phyloP scores from a whole-genome alignment of 108 stramenopile species.

The Asterionellopsis glacialis region DNA sequence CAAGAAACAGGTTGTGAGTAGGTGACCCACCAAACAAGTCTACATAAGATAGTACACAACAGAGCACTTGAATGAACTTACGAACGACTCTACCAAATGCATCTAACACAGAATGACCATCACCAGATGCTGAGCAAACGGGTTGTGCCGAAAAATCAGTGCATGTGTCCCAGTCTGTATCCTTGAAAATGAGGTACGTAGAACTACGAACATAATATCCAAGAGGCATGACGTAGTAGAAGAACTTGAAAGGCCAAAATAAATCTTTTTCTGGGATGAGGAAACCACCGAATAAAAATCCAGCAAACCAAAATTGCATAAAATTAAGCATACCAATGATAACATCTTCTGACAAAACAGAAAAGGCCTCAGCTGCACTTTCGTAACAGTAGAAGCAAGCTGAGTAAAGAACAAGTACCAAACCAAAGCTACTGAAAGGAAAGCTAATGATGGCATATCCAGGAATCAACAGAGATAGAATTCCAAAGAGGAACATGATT shows the following conservation, averaged over 20 bases:
- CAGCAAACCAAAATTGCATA: conserved; percentile 31
- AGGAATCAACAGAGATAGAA: conserved; percentile 25
- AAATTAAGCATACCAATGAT: conserved; percentile 32
- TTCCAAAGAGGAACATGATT: conserved; percentile 25
- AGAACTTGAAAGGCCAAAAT: conserved; percentile 23
- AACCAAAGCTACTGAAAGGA: conserved; percentile 2
- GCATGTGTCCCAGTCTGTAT: conserved; percentile 15
- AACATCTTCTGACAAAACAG: conserved; percentile 23
- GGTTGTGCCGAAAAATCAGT: neutral
- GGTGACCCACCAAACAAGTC: no score
- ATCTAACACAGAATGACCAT: neutral
- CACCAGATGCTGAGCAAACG: conserved; percentile 7
- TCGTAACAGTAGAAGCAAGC: conserved; percentile 15
- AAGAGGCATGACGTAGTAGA: conserved; percentile 26
- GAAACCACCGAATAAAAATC: conserved; percentile 31
- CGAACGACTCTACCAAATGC: neutral
- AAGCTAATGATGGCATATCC: conserved; percentile 14
- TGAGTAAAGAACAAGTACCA: conserved; percentile 5
- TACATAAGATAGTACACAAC: no score
- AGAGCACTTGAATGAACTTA: no score
- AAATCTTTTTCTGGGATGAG: conserved; percentile 20
- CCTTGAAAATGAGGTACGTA: conserved; percentile 11
- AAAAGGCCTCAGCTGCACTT: conserved; percentile 22
- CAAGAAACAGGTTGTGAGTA: no score
- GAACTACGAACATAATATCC: conserved; percentile 18